Percentiles rank a stretch among this genome's conserved stretches.
phyloP scores from a whole-genome alignment of 169 alveolate genomes.

The Plasmodium berghei region DNA sequence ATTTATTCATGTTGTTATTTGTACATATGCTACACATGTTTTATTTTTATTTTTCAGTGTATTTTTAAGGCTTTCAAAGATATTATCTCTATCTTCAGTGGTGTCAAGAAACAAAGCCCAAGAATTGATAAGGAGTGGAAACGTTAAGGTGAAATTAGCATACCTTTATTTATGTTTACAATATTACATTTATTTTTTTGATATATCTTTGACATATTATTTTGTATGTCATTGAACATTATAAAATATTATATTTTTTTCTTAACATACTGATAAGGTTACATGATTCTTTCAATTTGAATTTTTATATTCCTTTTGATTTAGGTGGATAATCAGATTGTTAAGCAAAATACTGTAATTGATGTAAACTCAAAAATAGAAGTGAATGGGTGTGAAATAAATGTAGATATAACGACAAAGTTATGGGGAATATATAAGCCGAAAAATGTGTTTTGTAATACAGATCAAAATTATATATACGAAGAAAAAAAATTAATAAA shows the following conservation, averaged over 20 bases:
- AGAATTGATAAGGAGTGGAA: constrained; percentile 55
- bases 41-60: neutral
- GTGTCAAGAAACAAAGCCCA: constrained; percentile 71
- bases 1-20: too few species aligned
- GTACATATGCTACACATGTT: too few species aligned
- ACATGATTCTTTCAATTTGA: neutral
- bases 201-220: neutral
- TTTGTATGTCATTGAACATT: neutral
- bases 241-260: neutral
- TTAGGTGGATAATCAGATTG: constrained; percentile 56
- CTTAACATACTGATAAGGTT: neutral
- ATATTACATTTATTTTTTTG: neutral
- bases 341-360: constrained; percentile 14
- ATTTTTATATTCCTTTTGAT: neutral
- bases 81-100: constrained; percentile 52
- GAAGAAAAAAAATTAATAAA: constrained; percentile 16
- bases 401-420: constrained; percentile 51
- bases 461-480: constrained; percentile 50
- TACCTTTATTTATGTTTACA: neutral
- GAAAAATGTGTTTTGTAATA: constrained; percentile 56
- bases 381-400: constrained; percentile 14
- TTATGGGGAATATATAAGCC: constrained; percentile 75
- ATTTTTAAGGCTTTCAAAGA: constrained; percentile 53
- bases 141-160: constrained; percentile 27
- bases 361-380: constrained; percentile 54